phyloP scores from a whole-genome alignment of 192 early-diverging fungal genomes.

The Gaertneriomyces sp. region DNA sequence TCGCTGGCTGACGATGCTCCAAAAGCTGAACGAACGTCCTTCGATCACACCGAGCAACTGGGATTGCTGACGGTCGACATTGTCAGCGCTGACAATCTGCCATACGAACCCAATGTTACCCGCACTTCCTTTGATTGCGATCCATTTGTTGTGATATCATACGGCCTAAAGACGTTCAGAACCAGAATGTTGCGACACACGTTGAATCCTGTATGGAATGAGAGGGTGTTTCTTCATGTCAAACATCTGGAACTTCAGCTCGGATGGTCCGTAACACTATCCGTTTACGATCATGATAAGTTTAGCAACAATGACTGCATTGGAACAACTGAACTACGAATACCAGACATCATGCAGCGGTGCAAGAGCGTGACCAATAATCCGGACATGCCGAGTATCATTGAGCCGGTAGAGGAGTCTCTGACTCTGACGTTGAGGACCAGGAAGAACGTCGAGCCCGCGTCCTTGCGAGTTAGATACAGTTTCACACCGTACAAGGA shows the following conservation, averaged over 20 bases:
- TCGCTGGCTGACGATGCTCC: conserved; percentile 9
- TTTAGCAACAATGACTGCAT: conserved; percentile 65
- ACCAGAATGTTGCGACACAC: conserved; percentile 64
- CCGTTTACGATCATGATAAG: conserved; percentile 74
- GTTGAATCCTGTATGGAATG: conserved; percentile 72
- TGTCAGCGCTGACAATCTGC: conserved; percentile 39
- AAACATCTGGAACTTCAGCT: conserved; percentile 35
- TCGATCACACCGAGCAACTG: conserved; percentile 28
- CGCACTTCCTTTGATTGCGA: conserved; percentile 74
- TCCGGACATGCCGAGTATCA: conserved; percentile 17
- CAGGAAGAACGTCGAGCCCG: conserved; percentile 29
- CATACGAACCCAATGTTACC: conserved; percentile 31
- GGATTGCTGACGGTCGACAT: conserved; percentile 33
- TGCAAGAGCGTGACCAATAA: conserved; percentile 23
- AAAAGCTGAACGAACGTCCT: neutral
- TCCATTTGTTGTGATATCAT: conserved; percentile 74
- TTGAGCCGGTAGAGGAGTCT: conserved; percentile 16
- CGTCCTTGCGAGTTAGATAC: conserved; percentile 51
- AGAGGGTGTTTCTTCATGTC: conserved; percentile 60
- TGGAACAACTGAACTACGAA: conserved; percentile 42
- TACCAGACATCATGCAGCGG: conserved; percentile 50
- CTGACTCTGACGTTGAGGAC: conserved; percentile 16
- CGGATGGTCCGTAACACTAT: conserved; percentile 35
- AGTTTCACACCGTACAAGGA: conserved; percentile 59
- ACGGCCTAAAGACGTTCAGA: conserved; percentile 61